phyloP scores from a whole-genome alignment of 2,329 filamentous ascomycete species.

The Sarocladiaceae sp. region DNA sequence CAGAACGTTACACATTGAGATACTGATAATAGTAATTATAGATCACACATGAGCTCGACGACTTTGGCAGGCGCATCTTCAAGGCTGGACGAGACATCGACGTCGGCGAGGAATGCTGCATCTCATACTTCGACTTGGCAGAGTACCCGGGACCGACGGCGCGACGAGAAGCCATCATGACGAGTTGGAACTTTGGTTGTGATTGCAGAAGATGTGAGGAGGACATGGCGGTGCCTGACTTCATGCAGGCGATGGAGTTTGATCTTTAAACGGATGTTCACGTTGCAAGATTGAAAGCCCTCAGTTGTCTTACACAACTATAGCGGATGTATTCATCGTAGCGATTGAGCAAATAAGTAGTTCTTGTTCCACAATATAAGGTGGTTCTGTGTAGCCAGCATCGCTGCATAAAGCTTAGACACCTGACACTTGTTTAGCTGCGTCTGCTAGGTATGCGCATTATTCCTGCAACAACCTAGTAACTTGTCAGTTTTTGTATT shows the following conservation, averaged over 20 bases:
- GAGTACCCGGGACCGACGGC: conserved; percentile 9
- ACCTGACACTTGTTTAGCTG: too few species aligned
- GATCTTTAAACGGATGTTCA: neutral
- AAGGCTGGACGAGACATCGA: conserved; percentile 12
- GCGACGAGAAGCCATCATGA: conserved; percentile 8
- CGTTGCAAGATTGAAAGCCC: neutral
- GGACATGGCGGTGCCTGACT: conserved; percentile 9
- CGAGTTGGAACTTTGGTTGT: conserved; percentile 12
- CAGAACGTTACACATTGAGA: too few species aligned
- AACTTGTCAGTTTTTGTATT: too few species aligned
- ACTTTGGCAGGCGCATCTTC: conserved; percentile 11
- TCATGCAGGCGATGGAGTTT: conserved; percentile 5
- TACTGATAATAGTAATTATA: neutral
- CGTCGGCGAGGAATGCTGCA: conserved; percentile 15
- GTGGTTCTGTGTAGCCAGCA: too few species aligned
- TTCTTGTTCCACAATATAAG: too few species aligned
- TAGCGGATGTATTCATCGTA: too few species aligned
- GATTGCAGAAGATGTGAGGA: conserved; percentile 13
- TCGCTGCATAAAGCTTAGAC: too few species aligned
- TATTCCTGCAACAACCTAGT: too few species aligned
- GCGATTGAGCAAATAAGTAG: too few species aligned
- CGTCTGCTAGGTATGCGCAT: too few species aligned
- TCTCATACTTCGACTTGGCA: conserved; percentile 13
- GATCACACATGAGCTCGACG: conserved; percentile 13
- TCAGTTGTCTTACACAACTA: neutral